These are phyloP conservation scores for Penicillium fimorum DNA, from an alignment of 495 filamentous ascomycete species.

Conservation along the genomic window DNA sequence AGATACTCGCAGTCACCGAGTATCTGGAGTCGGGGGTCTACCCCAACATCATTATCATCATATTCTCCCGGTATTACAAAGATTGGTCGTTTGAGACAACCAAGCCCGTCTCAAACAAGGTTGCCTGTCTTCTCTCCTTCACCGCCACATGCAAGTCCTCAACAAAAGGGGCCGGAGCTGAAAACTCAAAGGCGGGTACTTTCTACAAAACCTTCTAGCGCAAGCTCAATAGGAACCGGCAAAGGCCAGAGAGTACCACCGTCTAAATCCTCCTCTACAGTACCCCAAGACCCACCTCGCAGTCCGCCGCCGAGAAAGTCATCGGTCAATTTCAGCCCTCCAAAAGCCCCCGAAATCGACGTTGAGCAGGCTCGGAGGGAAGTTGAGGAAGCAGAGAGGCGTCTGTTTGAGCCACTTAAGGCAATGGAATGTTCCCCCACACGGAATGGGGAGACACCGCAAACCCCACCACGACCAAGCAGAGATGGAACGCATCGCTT, in stretches of 20 bases:
- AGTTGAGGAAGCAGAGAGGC: conserved; percentile 28
- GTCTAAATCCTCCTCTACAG: background rate
- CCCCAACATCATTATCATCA: conserved; percentile 95
- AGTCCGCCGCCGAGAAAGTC: conserved; percentile 65
- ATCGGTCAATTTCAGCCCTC: conserved; percentile 52
- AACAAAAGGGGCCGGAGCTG: conserved; percentile 63
- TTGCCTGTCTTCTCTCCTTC: conserved; percentile 58
- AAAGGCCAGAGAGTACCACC: conserved; percentile 1
- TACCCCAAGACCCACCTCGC: conserved; percentile 44
- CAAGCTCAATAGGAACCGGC: conserved; percentile 2
- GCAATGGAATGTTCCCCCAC: conserved; percentile 2
- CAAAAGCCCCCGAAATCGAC: conserved; percentile 26
- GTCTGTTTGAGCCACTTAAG: conserved; percentile 18
- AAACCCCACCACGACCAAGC: conserved; percentile 60
- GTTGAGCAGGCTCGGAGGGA: conserved; percentile 24
- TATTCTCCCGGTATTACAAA: conserved; percentile 79
- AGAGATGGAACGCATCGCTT: conserved; percentile 76
- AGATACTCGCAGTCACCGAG: conserved; percentile 90
- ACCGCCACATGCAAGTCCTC: conserved; percentile 50
- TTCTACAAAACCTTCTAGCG: conserved; percentile 8
- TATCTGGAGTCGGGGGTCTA: conserved; percentile 83
- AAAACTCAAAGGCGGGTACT: conserved; percentile 56
- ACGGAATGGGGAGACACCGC: conserved; percentile 9
- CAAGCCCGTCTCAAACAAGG: conserved; percentile 62
- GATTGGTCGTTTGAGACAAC: conserved; percentile 56